Base-by-base conservation (phyloP, 208 protist species). In the Leishmania tropica region DNA sequence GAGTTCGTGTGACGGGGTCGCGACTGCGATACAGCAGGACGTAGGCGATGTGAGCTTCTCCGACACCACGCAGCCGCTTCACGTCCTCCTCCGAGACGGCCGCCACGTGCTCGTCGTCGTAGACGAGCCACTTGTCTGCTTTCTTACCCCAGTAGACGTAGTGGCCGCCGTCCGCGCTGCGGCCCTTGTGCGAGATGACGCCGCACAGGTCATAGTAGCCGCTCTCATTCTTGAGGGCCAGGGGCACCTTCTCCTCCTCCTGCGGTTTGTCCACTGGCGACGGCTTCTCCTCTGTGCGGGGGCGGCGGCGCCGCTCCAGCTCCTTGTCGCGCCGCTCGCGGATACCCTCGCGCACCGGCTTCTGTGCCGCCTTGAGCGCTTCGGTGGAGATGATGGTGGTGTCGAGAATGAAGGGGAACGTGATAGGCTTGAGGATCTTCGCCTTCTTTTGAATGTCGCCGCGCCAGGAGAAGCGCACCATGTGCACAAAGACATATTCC, bases 81-180 rank as follows among this genome's bases (percentile, higher is more conserved):
- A 97, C 85, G 64, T 97, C 92, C 74, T 96, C 94, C 81, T 97
- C 90, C 4, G 76, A 85, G 15, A 97, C 94, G 6, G 81, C 78
- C 19, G 92, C 92, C 72, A 93, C 90, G 75, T 95, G 60, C 64
- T 89, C 83, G 82, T 97, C 94, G 70, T 97, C 94, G 81, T 89
- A 91, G 51, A 97, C 88, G 56, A 97, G 78, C 92, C 94, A 97
- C 64, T 87, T 83, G 58, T 81, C 78, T 7, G 45, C 85, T 60
- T 91, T 85, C 82, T 94, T 97, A n/a, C 93, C 93, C 95, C 96
- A 99, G 79, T 91, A 97, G 40, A 99, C 89, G 78, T 99, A 99
- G 81, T 99, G 97, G 13, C 97, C 97, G 45, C 88, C 83, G 70
- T 99, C 95, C 13, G 96, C 92, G 75, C 86, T 93, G 64, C 95